phyloP scores from a whole-genome alignment of 306 rosid genomes.

The Casuarina glauca region DNA sequence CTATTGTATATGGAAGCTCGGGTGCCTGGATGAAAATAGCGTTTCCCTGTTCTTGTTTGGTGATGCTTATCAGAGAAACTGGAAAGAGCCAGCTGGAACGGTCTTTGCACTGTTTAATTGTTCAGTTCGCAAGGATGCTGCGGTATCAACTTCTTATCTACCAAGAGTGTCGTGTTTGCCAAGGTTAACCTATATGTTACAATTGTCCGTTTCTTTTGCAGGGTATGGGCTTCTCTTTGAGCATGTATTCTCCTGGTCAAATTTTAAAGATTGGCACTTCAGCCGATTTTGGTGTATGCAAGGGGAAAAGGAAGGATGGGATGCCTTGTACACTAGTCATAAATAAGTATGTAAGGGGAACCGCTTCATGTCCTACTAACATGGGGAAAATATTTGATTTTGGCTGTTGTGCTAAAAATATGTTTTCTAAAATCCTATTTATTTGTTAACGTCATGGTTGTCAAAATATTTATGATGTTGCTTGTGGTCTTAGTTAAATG shows the following conservation, averaged over 20 bases:
- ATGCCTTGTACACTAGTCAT: conserved; percentile 66
- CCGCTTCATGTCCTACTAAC: neutral
- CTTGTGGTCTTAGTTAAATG: too few species aligned
- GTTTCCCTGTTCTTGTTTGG: conserved; percentile 84
- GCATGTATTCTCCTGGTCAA: conserved; percentile 61
- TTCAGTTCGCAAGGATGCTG: conserved; percentile 69
- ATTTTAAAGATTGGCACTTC: conserved; percentile 83
- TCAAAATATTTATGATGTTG: too few species aligned
- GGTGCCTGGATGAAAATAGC: conserved; percentile 67
- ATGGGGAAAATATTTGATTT: neutral
- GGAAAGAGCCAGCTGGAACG: conserved; percentile 56
- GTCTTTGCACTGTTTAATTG: conserved; percentile 75
- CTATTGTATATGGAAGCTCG: conserved; percentile 72
- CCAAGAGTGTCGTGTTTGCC: neutral
- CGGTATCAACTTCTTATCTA: conserved; percentile 40
- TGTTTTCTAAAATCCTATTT: neutral
- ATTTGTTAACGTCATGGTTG: neutral
- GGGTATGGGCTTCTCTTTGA: conserved; percentile 87
- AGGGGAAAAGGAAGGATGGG: conserved; percentile 77
- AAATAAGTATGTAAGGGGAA: conserved; percentile 54
- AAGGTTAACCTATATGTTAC: neutral
- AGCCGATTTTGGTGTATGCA: conserved; percentile 86
- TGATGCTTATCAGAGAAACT: conserved; percentile 72
- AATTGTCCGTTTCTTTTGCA: conserved; percentile 30
- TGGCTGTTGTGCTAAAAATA: neutral